These are phyloP conservation scores for Phlyctochytrium planicorne DNA, from an alignment of 192 early-diverging fungal genomes.

Conservation along the genomic window DNA sequence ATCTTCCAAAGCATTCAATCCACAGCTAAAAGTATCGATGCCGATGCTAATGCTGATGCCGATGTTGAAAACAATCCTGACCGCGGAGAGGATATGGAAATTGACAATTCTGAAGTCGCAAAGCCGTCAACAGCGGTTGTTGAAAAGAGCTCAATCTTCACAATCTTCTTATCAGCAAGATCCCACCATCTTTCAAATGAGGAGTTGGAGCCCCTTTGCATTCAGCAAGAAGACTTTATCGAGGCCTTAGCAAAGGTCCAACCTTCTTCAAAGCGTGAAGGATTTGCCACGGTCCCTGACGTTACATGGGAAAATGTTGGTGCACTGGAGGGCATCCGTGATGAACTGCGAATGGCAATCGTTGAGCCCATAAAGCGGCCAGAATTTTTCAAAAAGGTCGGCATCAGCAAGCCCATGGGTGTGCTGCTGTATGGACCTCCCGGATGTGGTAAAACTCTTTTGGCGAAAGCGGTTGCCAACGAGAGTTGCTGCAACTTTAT, in stretches of 20 bases:
- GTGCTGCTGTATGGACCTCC: conserved; percentile 97
- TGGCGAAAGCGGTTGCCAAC: conserved; percentile 97
- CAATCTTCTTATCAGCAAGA: neutral
- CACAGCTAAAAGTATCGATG: neutral
- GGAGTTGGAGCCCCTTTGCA: conserved; percentile 80
- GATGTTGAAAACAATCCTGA: conserved; percentile 14
- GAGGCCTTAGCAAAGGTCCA: conserved; percentile 87
- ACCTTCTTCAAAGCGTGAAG: conserved; percentile 96
- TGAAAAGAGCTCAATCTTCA: conserved; percentile 47
- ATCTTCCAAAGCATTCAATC: conserved; percentile 42
- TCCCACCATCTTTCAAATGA: conserved; percentile 68
- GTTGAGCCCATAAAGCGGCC: conserved; percentile 95
- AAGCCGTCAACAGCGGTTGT: conserved; percentile 23
- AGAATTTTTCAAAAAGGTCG: conserved; percentile 81
- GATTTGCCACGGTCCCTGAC: conserved; percentile 96
- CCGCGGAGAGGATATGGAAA: conserved; percentile 31
- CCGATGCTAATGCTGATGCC: conserved; percentile 4
- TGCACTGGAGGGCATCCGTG: conserved; percentile 77
- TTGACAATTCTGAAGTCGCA: conserved; percentile 14
- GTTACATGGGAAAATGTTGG: conserved; percentile 97
- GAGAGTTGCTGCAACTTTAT: conserved; percentile 98
- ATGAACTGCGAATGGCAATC: conserved; percentile 92
- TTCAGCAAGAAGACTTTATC: conserved; percentile 84
- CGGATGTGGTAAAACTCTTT: conserved; percentile 96
- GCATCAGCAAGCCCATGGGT: conserved; percentile 87